Evolutionary conservation across 495 filamentous ascomycete genomes (phyloP).

Genomic region (Talaromyces adpressus): DNA sequence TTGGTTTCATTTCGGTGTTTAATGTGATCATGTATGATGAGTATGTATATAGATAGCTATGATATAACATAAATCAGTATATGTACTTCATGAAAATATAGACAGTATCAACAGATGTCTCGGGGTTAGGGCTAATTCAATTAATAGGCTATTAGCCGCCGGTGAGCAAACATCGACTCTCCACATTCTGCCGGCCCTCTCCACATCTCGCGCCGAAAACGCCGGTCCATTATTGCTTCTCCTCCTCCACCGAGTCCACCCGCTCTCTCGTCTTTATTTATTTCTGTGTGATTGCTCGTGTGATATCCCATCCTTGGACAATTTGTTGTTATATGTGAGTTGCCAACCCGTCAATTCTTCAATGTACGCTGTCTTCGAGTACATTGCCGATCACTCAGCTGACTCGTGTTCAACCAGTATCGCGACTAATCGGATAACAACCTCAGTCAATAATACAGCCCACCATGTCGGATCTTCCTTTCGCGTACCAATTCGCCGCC

Average conservation of each 20-base stretch:
- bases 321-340: background rate
- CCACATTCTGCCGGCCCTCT: background rate
- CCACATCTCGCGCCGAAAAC: background rate
- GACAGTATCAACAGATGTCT: background rate
- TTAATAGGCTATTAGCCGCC: background rate
- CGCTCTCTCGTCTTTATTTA: background rate
- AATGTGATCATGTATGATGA: background rate
- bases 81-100: background rate
- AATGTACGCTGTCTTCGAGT: background rate
- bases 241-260: background rate
- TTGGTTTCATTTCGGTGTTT: background rate
- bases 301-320: background rate
- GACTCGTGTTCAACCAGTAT: background rate
- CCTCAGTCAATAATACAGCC: background rate
- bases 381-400: background rate
- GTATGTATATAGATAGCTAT: constrained; percentile 2
- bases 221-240: background rate
- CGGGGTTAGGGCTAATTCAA: background rate
- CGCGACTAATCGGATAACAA: background rate
- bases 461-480: constrained; percentile 51
- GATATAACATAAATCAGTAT: background rate
- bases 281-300: background rate
- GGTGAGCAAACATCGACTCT: constrained; percentile 1
- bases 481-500: constrained; percentile 79
- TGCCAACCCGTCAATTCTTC: background rate